Percentiles rank a stretch among this genome's conserved stretches.
These are phyloP conservation scores for Metschnikowia shivogae DNA, from an alignment of 805 yeast genomes.

Conservation along the genomic window DNA sequence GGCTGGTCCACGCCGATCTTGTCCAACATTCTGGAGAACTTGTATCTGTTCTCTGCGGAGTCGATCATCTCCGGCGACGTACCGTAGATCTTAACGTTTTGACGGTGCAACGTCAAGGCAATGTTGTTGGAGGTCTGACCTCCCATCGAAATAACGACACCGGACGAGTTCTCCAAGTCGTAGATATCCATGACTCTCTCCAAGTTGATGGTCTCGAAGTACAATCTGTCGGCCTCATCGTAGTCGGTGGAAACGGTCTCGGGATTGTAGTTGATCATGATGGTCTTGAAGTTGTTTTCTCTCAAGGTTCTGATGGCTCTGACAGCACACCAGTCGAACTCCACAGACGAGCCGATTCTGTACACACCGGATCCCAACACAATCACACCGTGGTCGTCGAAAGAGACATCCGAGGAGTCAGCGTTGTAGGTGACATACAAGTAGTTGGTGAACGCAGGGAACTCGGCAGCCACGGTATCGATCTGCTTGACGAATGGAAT, in stretches of 20 bases:
- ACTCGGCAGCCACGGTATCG: conserved; percentile 98
- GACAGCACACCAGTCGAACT: conserved; percentile 99
- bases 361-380: conserved; percentile 98
- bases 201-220: conserved; percentile 90
- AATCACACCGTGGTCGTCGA: conserved; percentile 90
- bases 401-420: conserved; percentile 77
- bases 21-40: conserved; percentile 96
- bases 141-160: conserved; percentile 97
- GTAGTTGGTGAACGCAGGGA: conserved; percentile 95
- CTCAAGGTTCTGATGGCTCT: conserved; percentile 93
- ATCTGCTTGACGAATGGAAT: conserved; percentile 93
- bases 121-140: conserved; percentile 98
- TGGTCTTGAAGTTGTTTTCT: conserved; percentile 79
- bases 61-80: conserved; percentile 98
- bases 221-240: conserved; percentile 95
- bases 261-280: conserved; percentile 97
- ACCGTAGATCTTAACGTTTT: conserved; percentile 91
- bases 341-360: conserved; percentile 98
- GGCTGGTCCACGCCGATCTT: conserved; percentile 97
- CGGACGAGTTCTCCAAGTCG: conserved; percentile 83
- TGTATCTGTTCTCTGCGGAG: conserved; percentile 96
- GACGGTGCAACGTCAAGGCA: conserved; percentile 84
- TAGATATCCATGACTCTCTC: conserved; percentile 94
- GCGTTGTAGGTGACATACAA: conserved; percentile 94
- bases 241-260: conserved; percentile 99